Base-by-base conservation (phyloP, 306 rosid species). In the Cicer pinnatifidum region DNA sequence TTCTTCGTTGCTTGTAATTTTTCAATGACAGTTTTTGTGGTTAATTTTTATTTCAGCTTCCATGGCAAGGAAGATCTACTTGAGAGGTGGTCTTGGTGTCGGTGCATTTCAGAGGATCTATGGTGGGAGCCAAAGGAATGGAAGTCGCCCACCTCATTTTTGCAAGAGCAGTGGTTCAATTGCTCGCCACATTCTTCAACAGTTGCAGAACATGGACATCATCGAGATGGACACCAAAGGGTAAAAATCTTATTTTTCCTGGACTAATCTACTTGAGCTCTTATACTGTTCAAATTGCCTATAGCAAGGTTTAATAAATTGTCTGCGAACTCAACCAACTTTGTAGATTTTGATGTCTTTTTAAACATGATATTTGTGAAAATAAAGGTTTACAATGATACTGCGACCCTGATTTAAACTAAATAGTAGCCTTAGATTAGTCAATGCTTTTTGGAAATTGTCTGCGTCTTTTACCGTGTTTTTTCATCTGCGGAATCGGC, bases 61-160 rank as follows among this genome's bases (percentile, higher is more conserved):
- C 51, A 84, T 90, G 85, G 92, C 91, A 37, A 82, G 96, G 85
- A 90, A 88, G 84, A 80, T 88, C 75, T 90, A 88, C 82, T 69
- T 90, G 80, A 79, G 96, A 80, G 92, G 92, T 2, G 92, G 96
- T 43, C 90, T 88, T 41, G 96, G 96, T 60, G 92, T 90, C 35
- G 96, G 96, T 2, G 84, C 92, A 11, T 90, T 90, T 74, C 82
- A 68, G 56, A 71, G 92, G 70, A 90, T 90, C 12, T 90, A 90
- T 37, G 96, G 96, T 58, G 96, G 96, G 2, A 86, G 88, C 83
- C 57, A 85, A 86, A 88, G 96, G 84, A 90, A 90, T 17, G 96
- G 92, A 11, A 90, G 96, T 60, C 81, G 91, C 5, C 93, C 93
- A 11, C 96, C 91, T 6, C 96, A 90, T 72, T 88, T 90, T 65